Evolutionary conservation across 2,329 filamentous ascomycete species (phyloP), one percentile per base, ranked within the genome.

Genomic region (Decorospora gaudefroyi): DNA sequence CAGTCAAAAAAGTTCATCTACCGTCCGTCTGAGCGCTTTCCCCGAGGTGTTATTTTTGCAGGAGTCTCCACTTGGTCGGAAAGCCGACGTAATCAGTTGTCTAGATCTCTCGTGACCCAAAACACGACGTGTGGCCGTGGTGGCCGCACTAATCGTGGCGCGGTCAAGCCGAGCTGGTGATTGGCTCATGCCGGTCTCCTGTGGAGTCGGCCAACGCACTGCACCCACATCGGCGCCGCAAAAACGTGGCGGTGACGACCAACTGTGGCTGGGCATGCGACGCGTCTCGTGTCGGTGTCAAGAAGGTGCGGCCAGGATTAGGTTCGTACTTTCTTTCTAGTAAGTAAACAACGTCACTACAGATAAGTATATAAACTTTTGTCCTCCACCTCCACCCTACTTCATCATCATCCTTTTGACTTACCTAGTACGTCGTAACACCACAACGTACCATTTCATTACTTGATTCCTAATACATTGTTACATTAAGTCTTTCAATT

Each of bases 241-340:
- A 16, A 38, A 21, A 23, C 34, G 42, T 45, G 42, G 42, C 42
- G 42, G 42, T 45, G 42, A 45, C 36, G 36, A 34, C 29, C 6
- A 16, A 18, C 6, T 40, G 30, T 45, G 36, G 42, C 42, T 45
- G 36, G 7, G 22, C 23, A 23, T n/a, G 8, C 34, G n/a, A 36
- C 34, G 7, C 19, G 4, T 9, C 5, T 8, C 12, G 16, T 31
- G 0, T 31, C 15, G n/a, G 29, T 36, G 22, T 36, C 34, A 36
- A 36, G 34, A 36, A 36, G 34, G 34, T 36, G 34, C 23, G 12
- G 27, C 34, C 27, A 26, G 22, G 34, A 23, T 16, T 15, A 6
- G 22, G 33, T 3, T 36, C 8, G 15, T 26, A 18, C 29, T 16
- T 36, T 5, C n/a, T n/a, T 17, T 16, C 15, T 6, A 26, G 26